Evolutionary conservation across 441 rosid species (phyloP), one percentile per base, ranked within the genome.

Genomic region (Iberis amara): DNA sequence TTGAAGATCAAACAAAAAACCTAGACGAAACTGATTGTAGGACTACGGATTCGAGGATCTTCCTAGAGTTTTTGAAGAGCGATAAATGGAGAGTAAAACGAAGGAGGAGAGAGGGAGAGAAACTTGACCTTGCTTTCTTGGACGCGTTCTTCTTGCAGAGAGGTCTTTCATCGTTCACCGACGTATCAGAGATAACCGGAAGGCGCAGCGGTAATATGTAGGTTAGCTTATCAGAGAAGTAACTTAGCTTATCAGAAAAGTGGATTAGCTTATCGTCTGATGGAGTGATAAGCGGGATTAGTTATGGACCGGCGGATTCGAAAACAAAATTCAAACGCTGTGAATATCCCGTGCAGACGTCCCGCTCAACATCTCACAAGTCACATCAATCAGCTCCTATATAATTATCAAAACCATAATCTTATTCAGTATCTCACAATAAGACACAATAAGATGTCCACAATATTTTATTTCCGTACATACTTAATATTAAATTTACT

Each of bases 281-380:
- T 63, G 63, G 13, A 27, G 21, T 55, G 77, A 75, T 60, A 64
- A 27, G 74, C n/a, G 0, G 11, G 5, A 0, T 2, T 3, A 2
- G 13, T 39, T 10, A 57, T 38, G 36, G 32, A 31, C 66, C 6
- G 11, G 79, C 96, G 97, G 97, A 90, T 77, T 74, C 80, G 70
- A 84, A 86, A 81, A 70, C 70, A 69, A 58, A 66, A 84, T 75
- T 90, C 76, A 90, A 86, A 84, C 82, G 68, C 59, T 71, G 84
- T 81, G 89, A 80, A 90, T 81, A 82, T 90, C 74, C 94, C 71
- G 39, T 2, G 51, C 84, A 75, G 73, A 76, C 74, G 96, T 90
- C 95, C 97, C n/a, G n/a, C n/a, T n/a, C n/a, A n/a, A n/a, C n/a
- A n/a, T n/a, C n/a, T n/a, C n/a, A n/a, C n/a, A n/a, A n/a, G n/a